A percentile compares a stretch with the other conserved stretches of the same genome.
Conservation (phyloP, 805 yeast genomes). For the Candida vartiovaarae region DNA sequence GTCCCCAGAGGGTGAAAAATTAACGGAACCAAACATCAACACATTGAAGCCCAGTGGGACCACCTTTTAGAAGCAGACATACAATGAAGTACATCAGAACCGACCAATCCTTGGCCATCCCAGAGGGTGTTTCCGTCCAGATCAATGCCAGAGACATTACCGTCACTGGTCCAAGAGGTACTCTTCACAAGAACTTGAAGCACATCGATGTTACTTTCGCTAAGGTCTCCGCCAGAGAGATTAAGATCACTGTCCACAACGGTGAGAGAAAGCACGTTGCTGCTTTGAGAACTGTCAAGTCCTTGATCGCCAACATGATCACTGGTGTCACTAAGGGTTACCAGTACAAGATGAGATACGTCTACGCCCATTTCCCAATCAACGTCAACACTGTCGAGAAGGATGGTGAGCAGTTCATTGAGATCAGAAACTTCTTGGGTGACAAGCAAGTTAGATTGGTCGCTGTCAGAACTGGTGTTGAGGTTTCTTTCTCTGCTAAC, state of each 20-base stretch:
- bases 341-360: conserved; percentile 99
- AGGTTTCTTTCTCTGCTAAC: conserved; percentile 68
- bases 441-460: conserved; percentile 95
- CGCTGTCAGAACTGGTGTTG: conserved; percentile 83
- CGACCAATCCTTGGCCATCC: conserved; percentile 75
- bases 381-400: conserved; percentile 86
- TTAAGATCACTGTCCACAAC: conserved; percentile 91
- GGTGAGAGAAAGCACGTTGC: conserved; percentile 99
- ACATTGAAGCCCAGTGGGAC: background rate
- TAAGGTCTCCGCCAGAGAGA: conserved; percentile 62
- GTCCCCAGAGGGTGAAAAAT: conserved; percentile 2
- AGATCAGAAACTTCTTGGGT: conserved; percentile 99
- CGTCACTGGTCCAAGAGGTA: conserved; percentile 98
- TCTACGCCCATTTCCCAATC: conserved; percentile 99
- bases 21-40: conserved; percentile 1
- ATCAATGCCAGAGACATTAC: conserved; percentile 88
- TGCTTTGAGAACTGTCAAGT: conserved; percentile 96
- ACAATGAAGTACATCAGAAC: conserved; percentile 81
- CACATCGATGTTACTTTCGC: conserved; percentile 93
- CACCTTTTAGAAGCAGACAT: background rate
- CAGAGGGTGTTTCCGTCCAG: conserved; percentile 87
- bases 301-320: conserved; percentile 87
- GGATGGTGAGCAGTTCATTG: conserved; percentile 70
- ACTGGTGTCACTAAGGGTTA: conserved; percentile 99
- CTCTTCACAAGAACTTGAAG: conserved; percentile 79